Conservation (phyloP, 75 land plant genomes). For the Larix kaempferi region DNA sequence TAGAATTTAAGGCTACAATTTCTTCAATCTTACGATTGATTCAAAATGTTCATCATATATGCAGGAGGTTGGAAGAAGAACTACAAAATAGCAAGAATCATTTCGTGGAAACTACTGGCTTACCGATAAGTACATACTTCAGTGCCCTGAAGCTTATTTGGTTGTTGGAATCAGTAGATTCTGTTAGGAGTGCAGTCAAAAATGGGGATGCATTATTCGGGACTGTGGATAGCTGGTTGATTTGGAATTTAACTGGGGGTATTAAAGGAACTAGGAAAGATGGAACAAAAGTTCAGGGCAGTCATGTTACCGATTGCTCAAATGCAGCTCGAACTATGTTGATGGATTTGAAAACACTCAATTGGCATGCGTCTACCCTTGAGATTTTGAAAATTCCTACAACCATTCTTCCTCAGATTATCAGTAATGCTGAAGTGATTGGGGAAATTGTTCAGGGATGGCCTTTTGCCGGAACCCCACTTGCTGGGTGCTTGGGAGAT, state of each 20-base stretch:
- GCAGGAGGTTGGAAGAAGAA: conserved; percentile 85
- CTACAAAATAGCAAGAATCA: conserved; percentile 78
- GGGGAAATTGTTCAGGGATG: conserved; percentile 72
- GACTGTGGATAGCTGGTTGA: conserved; percentile 94
- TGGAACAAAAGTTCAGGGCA: conserved; percentile 23
- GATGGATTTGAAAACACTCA: conserved; percentile 79
- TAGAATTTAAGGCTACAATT: background rate
- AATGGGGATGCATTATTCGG: conserved; percentile 93
- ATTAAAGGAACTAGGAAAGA: conserved; percentile 7
- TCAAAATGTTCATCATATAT: conserved; percentile 2
- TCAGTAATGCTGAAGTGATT: conserved; percentile 86
- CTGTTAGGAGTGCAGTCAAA: conserved; percentile 59
- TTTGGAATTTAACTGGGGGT: conserved; percentile 96
- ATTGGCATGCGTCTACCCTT: conserved; percentile 77
- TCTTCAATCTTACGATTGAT: background rate
- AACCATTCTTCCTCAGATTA: conserved; percentile 67
- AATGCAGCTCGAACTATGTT: conserved; percentile 96
- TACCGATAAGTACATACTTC: conserved; percentile 98
- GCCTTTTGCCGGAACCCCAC: conserved; percentile 74
- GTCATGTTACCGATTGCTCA: conserved; percentile 96
- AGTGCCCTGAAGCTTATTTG: conserved; percentile 92
- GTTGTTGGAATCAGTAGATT: conserved; percentile 85
- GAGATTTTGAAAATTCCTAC: conserved; percentile 62
- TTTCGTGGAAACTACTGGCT: conserved; percentile 78
- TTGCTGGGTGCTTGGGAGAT: conserved; percentile 97